Evolutionary conservation across 768 basidiomycete species (phyloP), one percentile per base, ranked within the genome.

Genomic region (Pulveroboletus frians): DNA sequence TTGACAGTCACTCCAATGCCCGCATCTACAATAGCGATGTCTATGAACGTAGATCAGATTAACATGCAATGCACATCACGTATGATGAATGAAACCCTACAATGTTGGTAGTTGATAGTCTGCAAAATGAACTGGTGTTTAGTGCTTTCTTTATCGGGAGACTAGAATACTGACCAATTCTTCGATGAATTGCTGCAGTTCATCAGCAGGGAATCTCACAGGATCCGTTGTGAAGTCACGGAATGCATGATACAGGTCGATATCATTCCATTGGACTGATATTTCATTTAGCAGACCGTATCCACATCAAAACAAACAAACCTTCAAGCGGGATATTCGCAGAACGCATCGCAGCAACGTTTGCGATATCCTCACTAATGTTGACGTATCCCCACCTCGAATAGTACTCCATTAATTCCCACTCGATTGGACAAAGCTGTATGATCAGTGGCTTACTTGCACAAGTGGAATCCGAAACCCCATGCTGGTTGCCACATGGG

Each of bases 381-480:
- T 78, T 70, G 23, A 23, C 23, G 23, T 23, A 80, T 4, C 79
- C 78, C 76, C 76, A 81, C 37, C 54, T 61, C 27, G 10, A 0
- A 45, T 29, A 17, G 4, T 6, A 36, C 10, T 14, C 18, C 4
- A 35, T 53, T 23, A 52, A n/a, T 10, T 20, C 14, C 23, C 23
- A 23, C 23, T 23, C 32, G 5, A 15, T 9, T 14, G 17, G 21
- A 17, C 9, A 20, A 31, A 43, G n/a, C 14, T 11, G 14, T 20
- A 20, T 3, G 23, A 30, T 13, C 9, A 15, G n/a, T 23, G 26
- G 3, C 62, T 53, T 59, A 81, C 73, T 78, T 75, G 70, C 83
- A 84, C 14, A 87, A 73, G 51, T 91, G 87, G 71, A 87, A 87
- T 7, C 88, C 87, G 59, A 89, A 85, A 5, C 79, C 80, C 84